Evolutionary conservation across 2,329 filamentous ascomycete genomes (phyloP).

Genomic region (Colletotrichum musae): DNA sequence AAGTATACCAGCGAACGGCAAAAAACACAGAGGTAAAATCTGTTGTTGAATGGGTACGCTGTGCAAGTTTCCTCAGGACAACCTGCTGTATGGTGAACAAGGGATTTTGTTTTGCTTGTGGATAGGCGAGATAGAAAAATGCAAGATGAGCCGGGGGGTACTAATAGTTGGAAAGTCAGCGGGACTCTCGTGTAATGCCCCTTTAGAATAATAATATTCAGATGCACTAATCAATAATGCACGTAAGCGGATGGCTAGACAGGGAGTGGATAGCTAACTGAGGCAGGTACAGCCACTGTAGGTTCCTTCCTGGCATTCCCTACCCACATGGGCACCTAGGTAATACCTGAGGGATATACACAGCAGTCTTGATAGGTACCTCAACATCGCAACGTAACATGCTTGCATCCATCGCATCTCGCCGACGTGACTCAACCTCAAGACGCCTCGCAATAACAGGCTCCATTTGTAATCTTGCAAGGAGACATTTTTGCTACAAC

Average conservation of each 20-base stretch:
- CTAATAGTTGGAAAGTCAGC: background rate
- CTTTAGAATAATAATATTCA: background rate
- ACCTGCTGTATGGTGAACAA: slow-evolving; percentile 19
- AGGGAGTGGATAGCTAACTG: no score
- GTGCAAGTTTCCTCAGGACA: background rate
- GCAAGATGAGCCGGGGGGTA: background rate
- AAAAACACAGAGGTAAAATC: background rate
- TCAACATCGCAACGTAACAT: slow-evolving; percentile 32
- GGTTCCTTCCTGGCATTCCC: no score
- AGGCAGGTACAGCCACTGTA: background rate
- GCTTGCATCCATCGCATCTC: slow-evolving; percentile 7
- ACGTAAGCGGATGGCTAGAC: no score
- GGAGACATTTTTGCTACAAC: background rate
- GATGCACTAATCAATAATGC: no score
- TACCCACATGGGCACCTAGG: background rate
- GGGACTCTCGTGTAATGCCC: background rate
- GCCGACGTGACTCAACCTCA: slow-evolving; percentile 37
- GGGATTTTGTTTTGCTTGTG: slow-evolving; percentile 9
- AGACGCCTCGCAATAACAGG: slow-evolving; percentile 14
- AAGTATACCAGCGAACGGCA: slow-evolving; percentile 13
- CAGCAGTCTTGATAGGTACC: slow-evolving; percentile 14
- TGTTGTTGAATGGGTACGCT: slow-evolving; percentile 1
- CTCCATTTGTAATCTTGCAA: slow-evolving; percentile 16
- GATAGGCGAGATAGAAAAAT: slow-evolving; percentile 1
- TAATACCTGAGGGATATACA: background rate